Evolutionary conservation across 2,329 filamentous ascomycete species (phyloP), one percentile per base, ranked within the genome.

Genomic region (Emergomyces orientalis): DNA sequence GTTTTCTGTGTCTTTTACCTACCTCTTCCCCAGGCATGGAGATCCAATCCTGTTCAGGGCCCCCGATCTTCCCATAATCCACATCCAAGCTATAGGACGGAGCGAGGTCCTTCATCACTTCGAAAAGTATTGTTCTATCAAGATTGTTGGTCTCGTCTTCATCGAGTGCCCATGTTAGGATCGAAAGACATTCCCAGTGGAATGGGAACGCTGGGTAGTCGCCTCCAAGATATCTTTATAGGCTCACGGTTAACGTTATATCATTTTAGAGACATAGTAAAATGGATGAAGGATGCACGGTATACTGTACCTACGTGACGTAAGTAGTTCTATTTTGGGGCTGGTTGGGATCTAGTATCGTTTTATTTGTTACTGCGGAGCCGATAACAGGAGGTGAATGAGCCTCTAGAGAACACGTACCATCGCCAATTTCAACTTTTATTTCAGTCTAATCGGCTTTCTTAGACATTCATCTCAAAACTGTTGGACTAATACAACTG

Each of bases 1-100:
- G 14, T 39, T 56, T n/a, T 56, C 9, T 32, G 19, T 13, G 27
- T 45, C 9, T 32, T 37, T 22, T 32, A 43, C 45, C 8, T 61
- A 61, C 49, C 34, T 56, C 59, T 30, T 61, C 59, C n/a, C 49
- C 59, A 27, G 59, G 32, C 22, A 61, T 25, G n/a, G 47, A 37
- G 22, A 37, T 25, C 59, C 49, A 61, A 4, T 56, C 27, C 25
- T 61, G 59, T 13, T 55, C 30, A 17, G 49, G 49, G 22, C 59
- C 59, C 5, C 19, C 3, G 25, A 61, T 39, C 3, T 54, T 13
- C 30, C 59, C 59, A 32, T 61, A 61, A 27, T 61, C 49, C 34
- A 61, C n/a, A 14, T 32, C 47, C 25, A 60, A 27, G 27, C 8
- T 0, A 14, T 54, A 60, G 14, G 11, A 8, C 14, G 8, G 37